phyloP scores from a whole-genome alignment of 2,329 filamentous ascomycete species.

The Gaeumannomyces tritici region DNA sequence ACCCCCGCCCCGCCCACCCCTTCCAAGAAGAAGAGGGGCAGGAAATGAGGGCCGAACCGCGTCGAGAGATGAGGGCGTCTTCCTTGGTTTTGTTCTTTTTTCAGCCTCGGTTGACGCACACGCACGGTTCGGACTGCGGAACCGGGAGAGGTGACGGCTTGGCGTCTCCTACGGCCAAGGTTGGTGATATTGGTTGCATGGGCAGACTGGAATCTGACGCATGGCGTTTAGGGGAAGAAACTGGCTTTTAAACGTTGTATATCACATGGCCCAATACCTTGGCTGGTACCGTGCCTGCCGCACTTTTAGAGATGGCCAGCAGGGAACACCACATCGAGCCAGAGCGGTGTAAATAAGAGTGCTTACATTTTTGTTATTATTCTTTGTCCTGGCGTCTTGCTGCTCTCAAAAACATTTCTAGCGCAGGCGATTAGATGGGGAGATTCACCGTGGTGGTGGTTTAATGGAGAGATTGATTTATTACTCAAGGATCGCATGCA shows the following conservation, averaged over 20 bases:
- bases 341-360: neutral
- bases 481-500: neutral
- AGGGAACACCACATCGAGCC: neutral
- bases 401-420: too few species aligned
- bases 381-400: neutral
- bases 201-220: neutral
- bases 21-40: slow-evolving; percentile 56
- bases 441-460: neutral
- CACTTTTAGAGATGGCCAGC: neutral
- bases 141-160: neutral
- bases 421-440: too few species aligned
- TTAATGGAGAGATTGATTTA: neutral
- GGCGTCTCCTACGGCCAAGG: neutral
- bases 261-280: neutral
- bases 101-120: too few species aligned
- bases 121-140: too few species aligned
- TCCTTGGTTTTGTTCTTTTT: neutral
- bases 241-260: neutral
- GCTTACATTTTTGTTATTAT: too few species aligned
- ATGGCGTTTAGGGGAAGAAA: neutral
- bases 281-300: neutral
- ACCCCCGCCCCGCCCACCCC: slow-evolving; percentile 18
- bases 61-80: neutral
- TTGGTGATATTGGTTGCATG: neutral
- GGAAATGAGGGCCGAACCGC: slow-evolving; percentile 34